Evolutionary conservation across 495 filamentous ascomycete species (phyloP).

Genomic region (Tuber melanosporum): DNA sequence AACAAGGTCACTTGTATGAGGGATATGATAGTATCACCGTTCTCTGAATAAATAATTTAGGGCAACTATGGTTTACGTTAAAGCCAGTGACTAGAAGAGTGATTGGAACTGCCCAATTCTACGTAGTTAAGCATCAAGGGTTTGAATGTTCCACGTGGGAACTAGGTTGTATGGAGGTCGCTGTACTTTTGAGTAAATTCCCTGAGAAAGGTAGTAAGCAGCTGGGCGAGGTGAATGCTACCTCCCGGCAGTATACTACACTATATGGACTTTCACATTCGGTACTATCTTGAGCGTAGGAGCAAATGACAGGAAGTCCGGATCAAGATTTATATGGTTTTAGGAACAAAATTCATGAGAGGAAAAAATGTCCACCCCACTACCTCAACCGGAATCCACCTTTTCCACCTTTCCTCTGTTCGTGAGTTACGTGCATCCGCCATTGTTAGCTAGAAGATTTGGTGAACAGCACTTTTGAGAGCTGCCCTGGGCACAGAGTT

Average conservation of each 20-base stretch:
- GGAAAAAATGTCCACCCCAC: neutral
- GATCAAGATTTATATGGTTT: neutral
- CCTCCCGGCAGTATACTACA: neutral
- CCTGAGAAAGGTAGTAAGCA: no score
- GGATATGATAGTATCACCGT: neutral
- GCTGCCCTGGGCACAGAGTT: neutral
- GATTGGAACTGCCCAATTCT: neutral
- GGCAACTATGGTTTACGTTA: neutral
- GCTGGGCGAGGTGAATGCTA: neutral
- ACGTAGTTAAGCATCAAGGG: neutral
- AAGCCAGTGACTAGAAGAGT: neutral
- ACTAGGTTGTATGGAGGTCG: neutral
- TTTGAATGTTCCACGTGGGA: neutral
- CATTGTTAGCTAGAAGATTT: constrained; percentile 14
- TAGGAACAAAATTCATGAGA: neutral
- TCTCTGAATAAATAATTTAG: neutral
- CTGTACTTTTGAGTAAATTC: neutral
- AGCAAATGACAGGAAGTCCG: neutral
- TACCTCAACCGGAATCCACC: neutral
- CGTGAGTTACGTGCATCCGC: constrained; percentile 2
- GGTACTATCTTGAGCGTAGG: neutral
- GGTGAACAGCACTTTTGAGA: constrained; percentile 11
- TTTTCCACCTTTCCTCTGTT: neutral
- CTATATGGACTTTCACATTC: neutral
- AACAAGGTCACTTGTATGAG: neutral